Base-by-base conservation (phyloP, 495 filamentous ascomycete species). In the Letharia lupina region DNA sequence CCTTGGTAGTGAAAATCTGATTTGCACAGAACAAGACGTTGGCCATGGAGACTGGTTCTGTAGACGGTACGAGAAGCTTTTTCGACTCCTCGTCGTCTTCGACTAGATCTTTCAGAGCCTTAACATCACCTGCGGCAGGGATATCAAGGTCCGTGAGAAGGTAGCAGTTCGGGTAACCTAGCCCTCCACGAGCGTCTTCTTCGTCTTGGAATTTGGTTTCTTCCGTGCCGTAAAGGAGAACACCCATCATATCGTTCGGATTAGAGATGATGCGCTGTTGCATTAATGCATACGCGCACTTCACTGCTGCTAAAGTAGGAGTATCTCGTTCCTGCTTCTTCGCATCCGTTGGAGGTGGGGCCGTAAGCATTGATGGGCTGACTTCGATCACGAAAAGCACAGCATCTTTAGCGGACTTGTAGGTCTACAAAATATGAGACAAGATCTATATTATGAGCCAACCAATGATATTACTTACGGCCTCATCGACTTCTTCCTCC, bases 211-310 rank as follows among this genome's bases (percentile, higher is more conserved):
- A 93, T 70, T 89, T 93, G 23, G 91, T 89, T 73, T 90, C 83
- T 73, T 95, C 81, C 0, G 93, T 98, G 16, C 92, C 91, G 68
- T 94, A 98, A 11, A 99, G 83, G n/a, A 99, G 74, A 12, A 99
- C 88, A 5, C 93, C 93, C 80, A 99, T 96, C 93, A 97, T 96
- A 70, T 98, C 94, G 72, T 87, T 91, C 0, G 95, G 95, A 68
- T 93, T 93, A 4, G 92, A 92, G 72, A 99, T 97, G 70, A 99
- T 97, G 65, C 95, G 88, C 76, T 96, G 93, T 77, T 97, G 93
- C 88, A 98, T 96, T 63, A 99, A 82, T 63, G 89, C 84, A 70
- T 96, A 95, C 62, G 95, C 93, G 72, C 92, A 96, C 80, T 96
- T 96, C 37, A 99, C 80, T 10, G 95, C 93, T 23, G 95, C 93